Evolutionary conservation across 371 early-diverging fungal genomes (phyloP), one percentile per base, ranked within the genome.

Genomic region (Mortierella sp.): DNA sequence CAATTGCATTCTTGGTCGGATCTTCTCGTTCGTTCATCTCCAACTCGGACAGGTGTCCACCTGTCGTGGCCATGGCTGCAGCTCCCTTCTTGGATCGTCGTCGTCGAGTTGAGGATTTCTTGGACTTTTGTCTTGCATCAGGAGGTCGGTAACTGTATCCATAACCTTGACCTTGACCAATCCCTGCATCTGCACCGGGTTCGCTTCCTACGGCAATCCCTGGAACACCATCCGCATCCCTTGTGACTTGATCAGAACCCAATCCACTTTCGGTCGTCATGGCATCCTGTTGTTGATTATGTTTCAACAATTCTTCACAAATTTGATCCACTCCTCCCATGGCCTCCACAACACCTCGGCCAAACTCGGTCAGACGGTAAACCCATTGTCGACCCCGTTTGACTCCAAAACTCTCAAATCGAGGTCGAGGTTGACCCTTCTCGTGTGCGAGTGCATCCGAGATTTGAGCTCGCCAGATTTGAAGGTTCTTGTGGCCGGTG

Each of bases 371-470:
- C 50, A 75, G 47, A 0, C 75, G 63, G 44, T 75, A 75, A 11
- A 75, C 75, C 75, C 75, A 75, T 29, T 75, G 75, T 1, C 75
- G 52, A 5, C 75, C 75, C n/a, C 71, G 70, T 51, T 75, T 75
- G 12, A 75, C 44, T 7, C 75, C 75, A 70, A 70, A 70, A 26
- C 75, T 75, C 57, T 75, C 75, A 43, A 75, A 75, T 21, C 70
- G 62, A 1, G 75, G 75, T 5, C 75, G 70, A 25, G 75, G 70
- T 23, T 75, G 75, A 3, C 75, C 75, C 62, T 75, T 75, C 62
- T 75, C 75, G 25, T 75, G 75, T 1, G 75, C 75, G 43, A 75
- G 47, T 4, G 75, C 75, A 37, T 75, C 75, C 47, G 75, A 75
- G 47, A 75, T 70, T 29, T 75, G 75, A 7, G 75, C 75, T 14